These are phyloP conservation scores for Fusarium phyllophilum DNA, from an alignment of 2,329 filamentous ascomycete genomes.

Conservation along the genomic window DNA sequence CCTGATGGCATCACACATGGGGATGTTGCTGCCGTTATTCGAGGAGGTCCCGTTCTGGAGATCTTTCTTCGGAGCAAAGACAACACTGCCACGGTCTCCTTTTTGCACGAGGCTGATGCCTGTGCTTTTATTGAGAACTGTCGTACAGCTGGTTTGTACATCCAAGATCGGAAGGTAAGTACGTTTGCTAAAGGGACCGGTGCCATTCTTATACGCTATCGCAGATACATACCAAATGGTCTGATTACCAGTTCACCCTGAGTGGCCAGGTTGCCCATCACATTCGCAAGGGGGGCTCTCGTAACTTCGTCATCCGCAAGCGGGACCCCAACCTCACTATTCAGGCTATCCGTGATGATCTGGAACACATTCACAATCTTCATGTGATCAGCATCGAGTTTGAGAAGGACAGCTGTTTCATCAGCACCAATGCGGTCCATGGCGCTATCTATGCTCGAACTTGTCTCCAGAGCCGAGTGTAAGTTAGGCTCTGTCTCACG, in stretches of 20 bases:
- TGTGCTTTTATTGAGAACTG: conserved; percentile 71
- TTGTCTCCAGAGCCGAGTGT: conserved; percentile 77
- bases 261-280: conserved; percentile 71
- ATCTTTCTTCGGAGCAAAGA: conserved; percentile 71
- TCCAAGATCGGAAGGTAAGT: conserved; percentile 74
- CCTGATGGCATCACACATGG: conserved; percentile 69
- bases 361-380: conserved; percentile 86
- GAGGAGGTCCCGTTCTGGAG: conserved; percentile 77
- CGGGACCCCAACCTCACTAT: conserved; percentile 69
- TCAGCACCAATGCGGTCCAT: conserved; percentile 81
- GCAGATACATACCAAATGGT: conserved; percentile 76
- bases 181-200: not conserved
- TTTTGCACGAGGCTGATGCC: conserved; percentile 72
- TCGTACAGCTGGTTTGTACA: conserved; percentile 72
- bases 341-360: conserved; percentile 72
- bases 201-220: not conserved
- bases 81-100: conserved; percentile 73
- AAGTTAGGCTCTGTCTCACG: conserved; percentile 40
- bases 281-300: conserved; percentile 72
- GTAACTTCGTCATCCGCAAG: conserved; percentile 76
- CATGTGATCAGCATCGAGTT: conserved; percentile 74
- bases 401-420: conserved; percentile 67
- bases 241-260: conserved; percentile 75
- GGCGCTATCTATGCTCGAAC: conserved; percentile 79
- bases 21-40: conserved; percentile 72